Percentiles rank a stretch among this genome's conserved stretches.
phyloP scores from a whole-genome alignment of 257 asterid species.

The Solanum raphanifolium region DNA sequence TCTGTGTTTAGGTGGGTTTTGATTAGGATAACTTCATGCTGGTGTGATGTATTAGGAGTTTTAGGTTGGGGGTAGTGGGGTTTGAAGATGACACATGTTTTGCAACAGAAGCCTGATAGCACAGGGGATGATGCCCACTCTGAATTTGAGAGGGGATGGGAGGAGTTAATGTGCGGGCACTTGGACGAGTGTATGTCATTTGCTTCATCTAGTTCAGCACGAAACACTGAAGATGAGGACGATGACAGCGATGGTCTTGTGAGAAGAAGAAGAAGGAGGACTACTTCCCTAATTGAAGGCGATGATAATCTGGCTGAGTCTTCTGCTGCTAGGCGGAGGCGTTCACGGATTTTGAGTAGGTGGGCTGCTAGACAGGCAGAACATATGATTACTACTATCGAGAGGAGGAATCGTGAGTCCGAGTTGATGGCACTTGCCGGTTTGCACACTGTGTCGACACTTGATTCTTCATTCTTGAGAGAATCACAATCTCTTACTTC shows the following conservation, averaged over 20 bases:
- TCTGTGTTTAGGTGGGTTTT: background rate
- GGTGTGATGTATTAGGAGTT: background rate
- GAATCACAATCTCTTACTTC: conserved; percentile 82
- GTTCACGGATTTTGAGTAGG: conserved; percentile 65
- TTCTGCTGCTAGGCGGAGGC: conserved; percentile 84
- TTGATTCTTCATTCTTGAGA: conserved; percentile 77
- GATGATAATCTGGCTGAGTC: conserved; percentile 94
- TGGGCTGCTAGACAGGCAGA: conserved; percentile 88
- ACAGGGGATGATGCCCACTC: conserved; percentile 43
- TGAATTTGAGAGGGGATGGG: conserved; percentile 82
- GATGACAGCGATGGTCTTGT: conserved; percentile 63
- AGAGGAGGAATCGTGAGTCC: conserved; percentile 77
- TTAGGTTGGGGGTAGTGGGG: background rate
- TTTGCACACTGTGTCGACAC: conserved; percentile 81
- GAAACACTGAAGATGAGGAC: conserved; percentile 62
- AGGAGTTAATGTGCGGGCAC: conserved; percentile 74
- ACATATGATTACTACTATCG: conserved; percentile 84
- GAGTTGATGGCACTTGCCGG: conserved; percentile 89
- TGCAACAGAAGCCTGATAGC: conserved; percentile 85
- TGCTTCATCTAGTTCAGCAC: conserved; percentile 69
- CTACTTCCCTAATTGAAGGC: conserved; percentile 77
- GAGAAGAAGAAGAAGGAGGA: conserved; percentile 47
- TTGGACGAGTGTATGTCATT: conserved; percentile 85
- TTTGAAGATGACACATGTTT: conserved; percentile 54
- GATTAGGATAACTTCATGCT: background rate